A percentile compares a stretch with the other conserved stretches of the same genome.
These are phyloP conservation scores for Heteromeles arbutifolia DNA, from an alignment of 306 rosid genomes.

Conservation along the genomic window DNA sequence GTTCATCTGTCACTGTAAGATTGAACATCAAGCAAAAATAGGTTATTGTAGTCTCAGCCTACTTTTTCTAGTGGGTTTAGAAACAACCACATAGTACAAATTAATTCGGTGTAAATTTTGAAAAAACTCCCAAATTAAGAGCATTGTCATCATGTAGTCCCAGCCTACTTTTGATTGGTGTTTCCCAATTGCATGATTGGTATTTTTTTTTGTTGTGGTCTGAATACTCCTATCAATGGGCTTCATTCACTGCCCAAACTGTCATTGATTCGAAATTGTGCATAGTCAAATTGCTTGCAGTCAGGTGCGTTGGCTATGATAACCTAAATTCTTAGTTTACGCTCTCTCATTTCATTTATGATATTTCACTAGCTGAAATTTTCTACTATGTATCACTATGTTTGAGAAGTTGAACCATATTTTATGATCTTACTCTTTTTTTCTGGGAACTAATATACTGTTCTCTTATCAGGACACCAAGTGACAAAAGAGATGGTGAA, in stretches of 20 bases:
- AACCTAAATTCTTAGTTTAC: neutral
- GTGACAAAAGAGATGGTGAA: constrained; percentile 54
- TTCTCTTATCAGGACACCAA: neutral
- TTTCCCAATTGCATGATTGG: neutral
- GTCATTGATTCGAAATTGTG: neutral
- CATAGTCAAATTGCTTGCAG: neutral
- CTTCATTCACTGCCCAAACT: neutral
- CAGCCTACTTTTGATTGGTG: neutral
- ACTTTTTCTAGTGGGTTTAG: neutral
- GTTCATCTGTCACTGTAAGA: neutral
- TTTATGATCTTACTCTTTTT: neutral
- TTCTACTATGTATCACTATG: neutral
- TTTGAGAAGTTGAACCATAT: neutral
- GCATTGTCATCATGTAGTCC: neutral
- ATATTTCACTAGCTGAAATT: neutral
- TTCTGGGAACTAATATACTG: neutral
- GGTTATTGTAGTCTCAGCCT: too few relatives aligned
- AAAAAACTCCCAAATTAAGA: neutral
- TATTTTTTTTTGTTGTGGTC: neutral
- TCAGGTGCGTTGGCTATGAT: neutral
- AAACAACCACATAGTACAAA: neutral
- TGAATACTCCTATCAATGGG: neutral
- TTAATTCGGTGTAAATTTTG: neutral
- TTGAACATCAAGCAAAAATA: neutral
- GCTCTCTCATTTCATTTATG: neutral